A percentile compares a stretch with the other conserved stretches of the same genome.
Conservation (phyloP, 2,329 filamentous ascomycete genomes). For the Pleurostoma richardsiae region DNA sequence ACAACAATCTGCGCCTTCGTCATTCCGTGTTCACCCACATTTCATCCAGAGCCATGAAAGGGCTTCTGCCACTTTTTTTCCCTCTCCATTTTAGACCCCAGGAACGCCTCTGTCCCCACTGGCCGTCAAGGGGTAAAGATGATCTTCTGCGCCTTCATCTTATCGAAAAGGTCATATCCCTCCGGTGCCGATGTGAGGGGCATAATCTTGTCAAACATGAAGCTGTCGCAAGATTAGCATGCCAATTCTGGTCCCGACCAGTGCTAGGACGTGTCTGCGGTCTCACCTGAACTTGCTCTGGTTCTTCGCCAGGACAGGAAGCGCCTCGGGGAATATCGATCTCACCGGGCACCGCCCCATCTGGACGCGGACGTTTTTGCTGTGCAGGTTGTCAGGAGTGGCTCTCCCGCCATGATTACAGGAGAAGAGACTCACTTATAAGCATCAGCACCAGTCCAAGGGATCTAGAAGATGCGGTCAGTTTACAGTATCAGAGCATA, state of each 20-base stretch:
- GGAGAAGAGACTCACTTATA: constrained; percentile 37
- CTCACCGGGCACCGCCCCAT: constrained; percentile 75
- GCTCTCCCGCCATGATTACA: too few relatives aligned
- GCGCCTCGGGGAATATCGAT: constrained; percentile 61
- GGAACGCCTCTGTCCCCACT: background rate
- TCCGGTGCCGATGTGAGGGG: constrained; percentile 60
- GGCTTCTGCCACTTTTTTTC: background rate
- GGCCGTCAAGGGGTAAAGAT: constrained; percentile 55
- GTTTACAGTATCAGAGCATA: background rate
- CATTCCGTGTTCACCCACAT: too few relatives aligned
- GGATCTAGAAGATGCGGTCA: constrained; percentile 41
- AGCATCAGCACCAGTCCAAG: constrained; percentile 60
- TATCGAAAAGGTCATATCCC: constrained; percentile 67
- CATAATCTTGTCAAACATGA: constrained; percentile 75
- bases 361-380: constrained; percentile 68
- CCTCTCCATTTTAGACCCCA: too few relatives aligned
- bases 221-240: constrained; percentile 35
- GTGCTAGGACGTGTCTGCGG: too few relatives aligned
- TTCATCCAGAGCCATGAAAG: background rate
- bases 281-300: constrained; percentile 62
- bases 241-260: background rate
- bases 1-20: too few relatives aligned
- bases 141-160: constrained; percentile 70
- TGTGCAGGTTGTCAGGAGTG: constrained; percentile 16
- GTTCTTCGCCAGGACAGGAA: constrained; percentile 60